A percentile compares a stretch with the other conserved stretches of the same genome.
Evolutionary conservation across 2,329 filamentous ascomycete species (phyloP).

Genomic region (Fusarium foetens): DNA sequence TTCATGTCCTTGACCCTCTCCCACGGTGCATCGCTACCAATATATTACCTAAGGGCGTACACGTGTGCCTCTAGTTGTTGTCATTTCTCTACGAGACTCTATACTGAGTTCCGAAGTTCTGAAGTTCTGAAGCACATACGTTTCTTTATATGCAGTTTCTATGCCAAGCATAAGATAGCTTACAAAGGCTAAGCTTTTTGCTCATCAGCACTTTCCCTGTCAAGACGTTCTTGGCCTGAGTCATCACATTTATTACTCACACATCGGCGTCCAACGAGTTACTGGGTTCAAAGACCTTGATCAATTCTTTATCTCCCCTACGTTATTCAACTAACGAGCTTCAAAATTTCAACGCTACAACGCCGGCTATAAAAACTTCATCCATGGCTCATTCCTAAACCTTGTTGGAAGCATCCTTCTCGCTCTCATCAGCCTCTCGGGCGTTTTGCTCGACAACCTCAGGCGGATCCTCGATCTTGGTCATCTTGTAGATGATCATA

Average conservation of each 20-base stretch:
- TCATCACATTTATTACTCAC: neutral
- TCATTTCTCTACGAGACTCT: neutral
- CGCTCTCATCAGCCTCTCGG: slow-evolving; percentile 14
- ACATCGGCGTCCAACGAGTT: neutral
- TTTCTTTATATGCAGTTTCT: neutral
- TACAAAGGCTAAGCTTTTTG: slow-evolving; percentile 22
- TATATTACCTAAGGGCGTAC: neutral
- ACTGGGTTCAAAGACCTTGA: neutral
- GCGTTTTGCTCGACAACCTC: slow-evolving; percentile 34
- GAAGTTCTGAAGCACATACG: neutral
- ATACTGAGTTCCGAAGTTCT: neutral
- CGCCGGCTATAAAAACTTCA: slow-evolving; percentile 13
- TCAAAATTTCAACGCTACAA: slow-evolving; percentile 17
- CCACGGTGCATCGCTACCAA: neutral
- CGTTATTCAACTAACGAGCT: neutral
- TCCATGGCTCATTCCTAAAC: slow-evolving; percentile 16
- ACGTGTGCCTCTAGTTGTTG: neutral
- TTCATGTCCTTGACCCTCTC: neutral
- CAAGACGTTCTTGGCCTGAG: neutral
- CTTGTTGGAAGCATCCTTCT: slow-evolving; percentile 34
- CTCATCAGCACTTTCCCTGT: slow-evolving; percentile 7
- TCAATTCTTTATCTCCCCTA: neutral
- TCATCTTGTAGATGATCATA: slow-evolving; percentile 42
- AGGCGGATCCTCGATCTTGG: slow-evolving; percentile 36
- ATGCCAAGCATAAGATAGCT: slow-evolving; percentile 11